Conservation (phyloP, 2,329 filamentous ascomycete species). For the Botrytis fragariae region DNA sequence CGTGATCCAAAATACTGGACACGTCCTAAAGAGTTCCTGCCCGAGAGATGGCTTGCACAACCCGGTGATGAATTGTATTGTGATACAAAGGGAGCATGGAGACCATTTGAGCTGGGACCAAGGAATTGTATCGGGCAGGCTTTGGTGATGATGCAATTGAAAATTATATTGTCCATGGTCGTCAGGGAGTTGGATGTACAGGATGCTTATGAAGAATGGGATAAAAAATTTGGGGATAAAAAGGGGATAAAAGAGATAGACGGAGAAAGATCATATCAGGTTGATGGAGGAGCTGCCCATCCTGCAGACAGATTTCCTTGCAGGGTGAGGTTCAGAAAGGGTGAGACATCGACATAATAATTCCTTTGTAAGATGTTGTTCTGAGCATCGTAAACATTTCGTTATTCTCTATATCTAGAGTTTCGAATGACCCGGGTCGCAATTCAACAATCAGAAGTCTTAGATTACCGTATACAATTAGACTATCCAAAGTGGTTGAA, state of each 20-base stretch:
- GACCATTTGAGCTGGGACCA: constrained; percentile 54
- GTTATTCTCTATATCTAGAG: not conserved
- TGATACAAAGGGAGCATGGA: constrained; percentile 45
- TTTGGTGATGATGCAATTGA: constrained; percentile 49
- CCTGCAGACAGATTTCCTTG: constrained; percentile 19
- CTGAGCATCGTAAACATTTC: not conserved
- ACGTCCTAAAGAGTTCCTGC: constrained; percentile 46
- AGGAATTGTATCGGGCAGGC: constrained; percentile 57
- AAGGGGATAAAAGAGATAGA: constrained; percentile 15
- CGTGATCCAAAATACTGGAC: constrained; percentile 44
- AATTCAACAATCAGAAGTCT: not conserved
- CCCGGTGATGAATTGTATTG: constrained; percentile 40
- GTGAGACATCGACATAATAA: not conserved
- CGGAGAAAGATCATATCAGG: constrained; percentile 28
- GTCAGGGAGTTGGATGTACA: constrained; percentile 49
- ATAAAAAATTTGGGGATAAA: not conserved
- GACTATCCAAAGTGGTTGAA: not conserved
- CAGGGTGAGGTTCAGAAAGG: constrained; percentile 5
- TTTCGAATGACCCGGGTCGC: not conserved
- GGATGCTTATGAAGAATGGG: constrained; percentile 37
- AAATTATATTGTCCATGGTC: constrained; percentile 47
- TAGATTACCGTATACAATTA: not conserved
- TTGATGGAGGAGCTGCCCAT: constrained; percentile 21
- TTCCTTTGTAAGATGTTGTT: not conserved
- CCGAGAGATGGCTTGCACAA: constrained; percentile 46